A percentile compares a stretch with the other conserved stretches of the same genome.
phyloP scores from a whole-genome alignment of 2,329 filamentous ascomycete genomes.

The Penicillium sp. region DNA sequence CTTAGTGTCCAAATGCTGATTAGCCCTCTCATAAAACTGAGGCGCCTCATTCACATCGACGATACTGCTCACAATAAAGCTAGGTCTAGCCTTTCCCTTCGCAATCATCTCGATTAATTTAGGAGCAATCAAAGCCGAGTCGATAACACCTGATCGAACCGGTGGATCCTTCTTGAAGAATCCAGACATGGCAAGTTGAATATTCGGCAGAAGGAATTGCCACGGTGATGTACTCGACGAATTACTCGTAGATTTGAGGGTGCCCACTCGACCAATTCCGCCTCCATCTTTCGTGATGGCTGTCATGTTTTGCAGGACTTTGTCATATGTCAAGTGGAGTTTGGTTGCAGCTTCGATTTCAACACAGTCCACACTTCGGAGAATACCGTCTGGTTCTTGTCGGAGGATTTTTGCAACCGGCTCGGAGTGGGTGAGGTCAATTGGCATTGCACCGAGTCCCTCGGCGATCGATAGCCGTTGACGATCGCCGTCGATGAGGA shows the following conservation, averaged over 20 bases:
- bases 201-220: not conserved
- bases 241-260: not conserved
- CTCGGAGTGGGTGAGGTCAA: constrained; percentile 67
- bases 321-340: not conserved
- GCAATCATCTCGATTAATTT: constrained; percentile 7
- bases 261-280: constrained; percentile 7
- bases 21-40: constrained; percentile 1
- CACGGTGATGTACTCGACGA: not conserved
- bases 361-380: constrained; percentile 24
- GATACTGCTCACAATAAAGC: constrained; percentile 17
- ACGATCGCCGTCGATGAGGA: constrained; percentile 65
- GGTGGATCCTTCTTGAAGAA: constrained; percentile 3
- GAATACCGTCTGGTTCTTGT: constrained; percentile 20
- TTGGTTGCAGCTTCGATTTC: constrained; percentile 23
- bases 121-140: not conserved
- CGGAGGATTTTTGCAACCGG: constrained; percentile 44
- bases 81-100: constrained; percentile 11
- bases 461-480: constrained; percentile 64
- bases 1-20: constrained; percentile 3
- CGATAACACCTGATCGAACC: constrained; percentile 5
- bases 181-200: not conserved
- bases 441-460: constrained; percentile 61
- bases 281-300: not conserved
- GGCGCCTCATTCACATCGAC: constrained; percentile 12
- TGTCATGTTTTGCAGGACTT: constrained; percentile 8